Evolutionary conservation across 139 green algal species (phyloP), one percentile per base, ranked within the genome.

Genomic region (Ostreobium quekettii): DNA sequence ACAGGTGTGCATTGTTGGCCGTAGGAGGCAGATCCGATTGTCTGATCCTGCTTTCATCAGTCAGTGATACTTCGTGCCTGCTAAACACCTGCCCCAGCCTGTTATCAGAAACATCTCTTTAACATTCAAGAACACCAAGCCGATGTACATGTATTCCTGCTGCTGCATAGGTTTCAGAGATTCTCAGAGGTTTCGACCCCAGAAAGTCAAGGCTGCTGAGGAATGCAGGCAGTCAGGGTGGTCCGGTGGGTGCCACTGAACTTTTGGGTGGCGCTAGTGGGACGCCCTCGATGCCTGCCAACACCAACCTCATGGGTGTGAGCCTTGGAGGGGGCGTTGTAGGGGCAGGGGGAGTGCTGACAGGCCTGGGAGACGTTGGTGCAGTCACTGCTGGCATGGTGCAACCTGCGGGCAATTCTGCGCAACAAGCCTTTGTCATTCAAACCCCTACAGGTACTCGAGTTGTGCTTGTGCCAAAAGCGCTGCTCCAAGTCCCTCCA

Each of bases 321-420:
- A n/a, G n/a, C n/a, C n/a, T n/a, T n/a, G n/a, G n/a, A n/a, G n/a
- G n/a, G n/a, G n/a, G n/a, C n/a, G n/a, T n/a, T n/a, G n/a, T n/a
- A n/a, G n/a, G n/a, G n/a, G n/a, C n/a, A n/a, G n/a, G n/a, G n/a
- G n/a, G n/a, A n/a, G n/a, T n/a, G n/a, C n/a, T n/a, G n/a, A n/a
- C n/a, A n/a, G n/a, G n/a, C n/a, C n/a, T n/a, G n/a, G n/a, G n/a
- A 53, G 42, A 53, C 42, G 42, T 53, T 53, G 15, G 42, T 53
- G 19, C 11, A 19, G 42, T 19, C 19, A 11, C 42, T 53, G 42
- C 19, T 53, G 15, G 19, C 15, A 53, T 19, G 15, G 19, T 19
- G 11, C 42, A 11, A 53, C 15, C 15, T 53, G 19, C 42, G 15
- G 42, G 15, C 11, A 53, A 53, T 53, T 53, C 42, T 19, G 11